Conservation (phyloP, 2,329 filamentous ascomycete species). For the Penicillium frequentans region DNA sequence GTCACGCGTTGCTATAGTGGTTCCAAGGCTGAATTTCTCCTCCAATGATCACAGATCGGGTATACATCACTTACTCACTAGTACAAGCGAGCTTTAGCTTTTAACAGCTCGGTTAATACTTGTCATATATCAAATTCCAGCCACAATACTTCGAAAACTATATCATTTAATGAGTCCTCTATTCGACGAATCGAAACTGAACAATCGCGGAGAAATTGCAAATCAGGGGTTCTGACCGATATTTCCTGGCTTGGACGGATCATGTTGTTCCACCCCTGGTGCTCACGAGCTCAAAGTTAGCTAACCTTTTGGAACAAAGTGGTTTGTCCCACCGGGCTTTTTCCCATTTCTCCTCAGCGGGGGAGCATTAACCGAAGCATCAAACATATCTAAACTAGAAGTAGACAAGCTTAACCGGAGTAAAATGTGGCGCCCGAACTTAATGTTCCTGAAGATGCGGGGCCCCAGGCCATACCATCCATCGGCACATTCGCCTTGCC, state of each 20-base stretch:
- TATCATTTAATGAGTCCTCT: neutral
- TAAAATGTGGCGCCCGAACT: slow-evolving; percentile 4
- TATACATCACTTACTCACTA: neutral
- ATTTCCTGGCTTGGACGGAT: neutral
- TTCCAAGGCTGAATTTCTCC: neutral
- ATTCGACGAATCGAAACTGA: neutral
- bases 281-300: neutral
- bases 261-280: neutral
- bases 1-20: neutral
- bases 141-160: neutral
- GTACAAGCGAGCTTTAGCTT: neutral
- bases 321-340: slow-evolving; percentile 19
- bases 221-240: neutral
- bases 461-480: neutral
- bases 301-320: neutral
- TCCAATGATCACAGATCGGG: neutral
- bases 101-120: neutral
- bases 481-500: neutral
- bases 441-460: neutral
- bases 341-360: slow-evolving; percentile 4
- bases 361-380: slow-evolving; percentile 4
- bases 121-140: neutral
- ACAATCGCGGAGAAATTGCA: neutral
- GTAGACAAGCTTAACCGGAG: neutral
- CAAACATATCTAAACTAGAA: neutral